Conservation (phyloP, 2,329 filamentous ascomycete genomes). For the Neofusicoccum cordaticola region DNA sequence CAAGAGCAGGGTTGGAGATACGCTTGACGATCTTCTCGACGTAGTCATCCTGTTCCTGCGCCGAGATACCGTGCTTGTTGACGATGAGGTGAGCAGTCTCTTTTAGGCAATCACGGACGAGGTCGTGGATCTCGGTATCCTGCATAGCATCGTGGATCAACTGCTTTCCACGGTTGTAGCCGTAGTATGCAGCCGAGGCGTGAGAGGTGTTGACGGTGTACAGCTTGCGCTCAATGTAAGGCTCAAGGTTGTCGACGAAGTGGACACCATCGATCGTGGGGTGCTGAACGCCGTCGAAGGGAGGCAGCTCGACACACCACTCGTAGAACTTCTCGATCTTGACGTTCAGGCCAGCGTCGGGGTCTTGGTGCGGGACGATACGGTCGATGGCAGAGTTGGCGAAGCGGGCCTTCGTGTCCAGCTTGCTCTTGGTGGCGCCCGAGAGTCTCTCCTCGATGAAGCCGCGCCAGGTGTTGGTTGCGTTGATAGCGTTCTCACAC, state of each 20-base stretch:
- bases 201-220: constrained; percentile 99
- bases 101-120: constrained; percentile 74
- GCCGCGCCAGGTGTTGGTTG: constrained; percentile 80
- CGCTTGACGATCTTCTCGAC: constrained; percentile 88
- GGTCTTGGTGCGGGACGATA: constrained; percentile 88
- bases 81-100: constrained; percentile 88
- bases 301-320: constrained; percentile 90
- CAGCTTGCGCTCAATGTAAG: constrained; percentile 98
- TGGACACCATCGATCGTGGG: constrained; percentile 84
- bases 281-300: constrained; percentile 66
- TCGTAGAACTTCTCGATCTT: constrained; percentile 98
- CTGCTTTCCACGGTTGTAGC: constrained; percentile 78
- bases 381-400: constrained; percentile 98
- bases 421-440: constrained; percentile 60
- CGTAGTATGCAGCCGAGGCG: constrained; percentile 93
- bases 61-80: constrained; percentile 76
- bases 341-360: constrained; percentile 78
- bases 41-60: constrained; percentile 76
- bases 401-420: constrained; percentile 76
- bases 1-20: constrained; percentile 89
- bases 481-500: constrained; percentile 96
- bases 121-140: constrained; percentile 73
- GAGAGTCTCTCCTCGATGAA: constrained; percentile 76
- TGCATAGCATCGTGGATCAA: constrained; percentile 87
- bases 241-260: constrained; percentile 86